These are phyloP conservation scores for Spathaspora girioi DNA, from an alignment of 805 yeast genomes.

Conservation along the genomic window DNA sequence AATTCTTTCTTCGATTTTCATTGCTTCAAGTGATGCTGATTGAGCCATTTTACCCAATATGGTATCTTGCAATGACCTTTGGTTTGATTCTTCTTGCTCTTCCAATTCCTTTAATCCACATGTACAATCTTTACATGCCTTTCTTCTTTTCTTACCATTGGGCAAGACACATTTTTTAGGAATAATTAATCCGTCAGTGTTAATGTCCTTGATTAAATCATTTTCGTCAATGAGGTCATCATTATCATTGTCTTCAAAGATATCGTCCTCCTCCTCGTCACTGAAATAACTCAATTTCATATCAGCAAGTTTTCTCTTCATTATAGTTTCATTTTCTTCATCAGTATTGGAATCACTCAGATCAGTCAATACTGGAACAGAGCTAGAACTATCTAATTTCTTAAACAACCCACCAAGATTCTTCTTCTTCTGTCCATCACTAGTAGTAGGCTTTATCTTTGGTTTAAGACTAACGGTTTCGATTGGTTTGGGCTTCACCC, in stretches of 20 bases:
- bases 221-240: constrained; percentile 32
- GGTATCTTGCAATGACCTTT: constrained; percentile 41
- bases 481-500: constrained; percentile 52
- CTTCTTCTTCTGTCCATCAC: constrained; percentile 7
- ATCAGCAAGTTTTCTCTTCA: constrained; percentile 42
- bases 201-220: constrained; percentile 30
- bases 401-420: constrained; percentile 15
- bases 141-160: constrained; percentile 64
- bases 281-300: constrained; percentile 55
- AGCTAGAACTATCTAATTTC: constrained; percentile 8
- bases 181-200: constrained; percentile 34
- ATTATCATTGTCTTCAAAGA: constrained; percentile 10
- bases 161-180: constrained; percentile 58
- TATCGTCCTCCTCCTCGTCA: constrained; percentile 42
- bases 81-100: constrained; percentile 53
- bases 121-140: constrained; percentile 97
- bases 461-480: constrained; percentile 26
- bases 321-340: constrained; percentile 38
- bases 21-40: constrained; percentile 52
- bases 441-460: constrained; percentile 1
- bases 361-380: constrained; percentile 38
- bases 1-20: constrained; percentile 49
- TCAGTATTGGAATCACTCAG: constrained; percentile 25
- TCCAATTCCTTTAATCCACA: constrained; percentile 93
- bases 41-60: constrained; percentile 46